A percentile compares a stretch with the other conserved stretches of the same genome.
phyloP scores from a whole-genome alignment of 805 yeast species.

The Ascoidea rubescens region DNA sequence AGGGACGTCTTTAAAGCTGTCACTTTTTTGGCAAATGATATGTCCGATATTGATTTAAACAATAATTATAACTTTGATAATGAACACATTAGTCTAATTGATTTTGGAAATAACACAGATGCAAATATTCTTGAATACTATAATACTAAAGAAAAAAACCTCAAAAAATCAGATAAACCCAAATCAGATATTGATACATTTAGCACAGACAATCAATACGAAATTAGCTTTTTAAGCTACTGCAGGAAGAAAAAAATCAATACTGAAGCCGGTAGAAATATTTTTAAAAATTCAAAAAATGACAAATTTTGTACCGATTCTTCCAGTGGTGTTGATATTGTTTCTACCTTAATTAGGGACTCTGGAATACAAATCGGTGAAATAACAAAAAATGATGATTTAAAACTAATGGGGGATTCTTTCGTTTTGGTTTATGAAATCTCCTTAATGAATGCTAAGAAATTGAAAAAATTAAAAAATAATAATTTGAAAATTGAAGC shows the following conservation, averaged over 20 bases:
- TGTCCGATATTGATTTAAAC: background rate
- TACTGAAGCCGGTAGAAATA: background rate
- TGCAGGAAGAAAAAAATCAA: constrained; percentile 14
- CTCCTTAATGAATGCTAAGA: constrained; percentile 1
- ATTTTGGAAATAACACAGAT: background rate
- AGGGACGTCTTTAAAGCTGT: constrained; percentile 1
- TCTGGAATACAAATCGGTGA: constrained; percentile 22
- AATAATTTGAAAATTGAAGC: background rate
- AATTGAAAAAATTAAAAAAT: background rate
- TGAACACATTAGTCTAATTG: no score
- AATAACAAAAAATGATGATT: constrained; percentile 17
- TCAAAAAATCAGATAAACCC: background rate
- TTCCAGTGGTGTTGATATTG: constrained; percentile 21
- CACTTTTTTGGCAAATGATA: constrained; percentile 4
- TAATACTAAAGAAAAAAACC: background rate
- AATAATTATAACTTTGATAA: constrained; percentile 1
- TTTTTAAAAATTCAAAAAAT: background rate
- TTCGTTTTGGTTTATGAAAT: constrained; percentile 14
- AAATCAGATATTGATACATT: constrained; percentile 17
- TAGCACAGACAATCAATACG: constrained; percentile 17
- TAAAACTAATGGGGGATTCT: constrained; percentile 13
- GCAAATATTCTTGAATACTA: background rate
- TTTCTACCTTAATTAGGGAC: constrained; percentile 21
- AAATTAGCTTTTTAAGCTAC: constrained; percentile 20
- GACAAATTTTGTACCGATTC: constrained; percentile 12